A percentile compares a stretch with the other conserved stretches of the same genome.
These are phyloP conservation scores for Endothia cerciana DNA, from an alignment of 2,329 filamentous ascomycete genomes.

Conservation along the genomic window DNA sequence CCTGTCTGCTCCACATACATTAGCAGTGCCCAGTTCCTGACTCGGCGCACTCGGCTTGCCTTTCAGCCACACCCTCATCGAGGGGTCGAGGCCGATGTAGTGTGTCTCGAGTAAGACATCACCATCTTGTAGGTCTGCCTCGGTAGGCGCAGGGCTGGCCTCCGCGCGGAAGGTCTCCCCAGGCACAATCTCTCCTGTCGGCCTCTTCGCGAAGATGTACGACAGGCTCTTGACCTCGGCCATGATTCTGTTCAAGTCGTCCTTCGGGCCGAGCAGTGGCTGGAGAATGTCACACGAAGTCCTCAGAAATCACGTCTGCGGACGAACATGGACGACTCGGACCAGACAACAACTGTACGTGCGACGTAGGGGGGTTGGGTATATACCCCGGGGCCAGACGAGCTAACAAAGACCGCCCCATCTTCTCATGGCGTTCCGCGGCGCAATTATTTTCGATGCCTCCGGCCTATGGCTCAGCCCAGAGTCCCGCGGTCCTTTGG, in stretches of 20 bases:
- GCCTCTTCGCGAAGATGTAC: slow-evolving; percentile 64
- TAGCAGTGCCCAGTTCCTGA: background rate
- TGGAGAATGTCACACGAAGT: background rate
- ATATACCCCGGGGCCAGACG: background rate
- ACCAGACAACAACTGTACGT: background rate
- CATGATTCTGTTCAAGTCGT: slow-evolving; percentile 13
- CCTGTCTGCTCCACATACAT: slow-evolving; percentile 12
- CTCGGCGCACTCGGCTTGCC: slow-evolving; percentile 32
- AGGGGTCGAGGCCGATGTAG: slow-evolving; percentile 65
- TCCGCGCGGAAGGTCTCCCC: slow-evolving; percentile 66
- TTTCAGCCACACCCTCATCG: slow-evolving; percentile 67
- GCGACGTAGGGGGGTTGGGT: background rate
- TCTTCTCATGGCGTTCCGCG: background rate
- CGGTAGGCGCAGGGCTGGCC: slow-evolving; percentile 53
- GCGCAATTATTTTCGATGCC: background rate
- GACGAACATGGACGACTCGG: background rate
- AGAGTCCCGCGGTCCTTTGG: background rate
- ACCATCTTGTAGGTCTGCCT: slow-evolving; percentile 53
- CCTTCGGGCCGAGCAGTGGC: background rate
- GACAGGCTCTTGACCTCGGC: slow-evolving; percentile 24
- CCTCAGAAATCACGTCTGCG: background rate
- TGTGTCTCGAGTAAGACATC: slow-evolving; percentile 54
- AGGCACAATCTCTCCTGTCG: slow-evolving; percentile 62
- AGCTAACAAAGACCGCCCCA: background rate
- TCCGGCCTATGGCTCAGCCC: background rate